A percentile compares a stretch with the other conserved stretches of the same genome.
Evolutionary conservation across 441 rosid species (phyloP).

Genomic region (Croton laevigatus): DNA sequence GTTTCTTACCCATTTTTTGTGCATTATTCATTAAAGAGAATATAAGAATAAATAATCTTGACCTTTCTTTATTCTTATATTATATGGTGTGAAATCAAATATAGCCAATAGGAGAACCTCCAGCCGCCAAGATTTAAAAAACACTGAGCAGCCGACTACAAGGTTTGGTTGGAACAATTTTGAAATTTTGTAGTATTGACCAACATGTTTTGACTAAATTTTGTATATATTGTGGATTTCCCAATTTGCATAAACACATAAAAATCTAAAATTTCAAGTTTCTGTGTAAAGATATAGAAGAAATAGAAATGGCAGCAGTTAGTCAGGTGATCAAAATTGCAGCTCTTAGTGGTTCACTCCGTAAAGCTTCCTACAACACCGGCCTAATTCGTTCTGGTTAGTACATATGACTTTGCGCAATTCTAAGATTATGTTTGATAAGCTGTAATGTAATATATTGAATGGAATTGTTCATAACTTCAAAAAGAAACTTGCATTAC

Average conservation of each 20-base stretch:
- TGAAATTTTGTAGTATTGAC: neutral
- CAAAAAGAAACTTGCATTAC: too few relatives aligned
- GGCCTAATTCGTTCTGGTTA: conserved; percentile 47
- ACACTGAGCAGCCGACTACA: neutral
- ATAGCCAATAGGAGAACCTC: neutral
- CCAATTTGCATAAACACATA: neutral
- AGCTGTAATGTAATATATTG: too few relatives aligned
- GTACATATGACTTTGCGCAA: too few relatives aligned
- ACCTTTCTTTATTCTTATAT: neutral
- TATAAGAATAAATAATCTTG: neutral
- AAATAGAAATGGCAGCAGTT: conserved; percentile 14
- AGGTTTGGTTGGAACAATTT: neutral
- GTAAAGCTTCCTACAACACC: conserved; percentile 36
- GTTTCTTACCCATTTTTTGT: too few relatives aligned
- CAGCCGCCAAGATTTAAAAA: neutral
- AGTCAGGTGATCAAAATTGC: conserved; percentile 33
- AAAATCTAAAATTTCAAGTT: neutral
- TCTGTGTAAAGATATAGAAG: neutral
- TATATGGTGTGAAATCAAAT: neutral
- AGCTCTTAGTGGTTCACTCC: conserved; percentile 44
- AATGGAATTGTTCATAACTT: too few relatives aligned
- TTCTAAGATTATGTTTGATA: too few relatives aligned
- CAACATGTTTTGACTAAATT: neutral
- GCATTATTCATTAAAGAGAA: too few relatives aligned
- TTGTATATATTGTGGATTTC: neutral